These are phyloP conservation scores for Monosporozyma solicola DNA, from an alignment of 805 yeast species.

Conservation along the genomic window DNA sequence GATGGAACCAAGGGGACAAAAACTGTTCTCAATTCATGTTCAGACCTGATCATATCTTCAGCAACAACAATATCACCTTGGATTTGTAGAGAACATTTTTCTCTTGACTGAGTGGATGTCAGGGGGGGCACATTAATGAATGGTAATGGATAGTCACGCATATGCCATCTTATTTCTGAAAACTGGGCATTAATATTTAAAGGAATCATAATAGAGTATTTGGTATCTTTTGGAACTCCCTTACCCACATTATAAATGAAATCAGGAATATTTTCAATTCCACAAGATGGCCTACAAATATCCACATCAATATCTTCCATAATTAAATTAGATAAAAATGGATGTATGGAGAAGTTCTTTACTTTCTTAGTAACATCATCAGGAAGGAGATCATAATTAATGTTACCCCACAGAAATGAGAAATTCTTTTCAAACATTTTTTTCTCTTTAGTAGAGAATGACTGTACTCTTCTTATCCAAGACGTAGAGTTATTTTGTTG, in stretches of 20 bases:
- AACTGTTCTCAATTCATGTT: slow-evolving; percentile 48
- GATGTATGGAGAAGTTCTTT: slow-evolving; percentile 38
- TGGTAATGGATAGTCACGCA: slow-evolving; percentile 85
- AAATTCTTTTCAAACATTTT: slow-evolving; percentile 35
- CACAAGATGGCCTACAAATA: slow-evolving; percentile 43
- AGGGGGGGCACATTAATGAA: slow-evolving; percentile 59
- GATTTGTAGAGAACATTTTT: slow-evolving; percentile 31
- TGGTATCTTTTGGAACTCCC: slow-evolving; percentile 65
- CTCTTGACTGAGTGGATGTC: slow-evolving; percentile 22
- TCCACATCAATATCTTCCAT: slow-evolving; percentile 42
- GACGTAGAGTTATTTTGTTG: slow-evolving; percentile 44
- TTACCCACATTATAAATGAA: slow-evolving; percentile 69
- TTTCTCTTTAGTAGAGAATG: slow-evolving; percentile 35
- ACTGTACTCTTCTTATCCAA: slow-evolving; percentile 62
- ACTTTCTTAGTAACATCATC: slow-evolving; percentile 37
- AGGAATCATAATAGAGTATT: slow-evolving; percentile 64
- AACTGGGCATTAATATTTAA: slow-evolving; percentile 46
- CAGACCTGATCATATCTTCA: slow-evolving; percentile 48
- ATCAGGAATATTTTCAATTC: slow-evolving; percentile 43
- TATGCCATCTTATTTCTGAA: slow-evolving; percentile 55
- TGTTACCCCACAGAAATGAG: slow-evolving; percentile 35
- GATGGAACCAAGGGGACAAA: slow-evolving; percentile 54
- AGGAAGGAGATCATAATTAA: slow-evolving; percentile 31
- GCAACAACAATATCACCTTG: slow-evolving; percentile 60
- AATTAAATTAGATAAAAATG: slow-evolving; percentile 45